Evolutionary conservation across 73 alveolate species (phyloP), one percentile per base, ranked within the genome.

Genomic region (Tetrahymena malaccensis): DNA sequence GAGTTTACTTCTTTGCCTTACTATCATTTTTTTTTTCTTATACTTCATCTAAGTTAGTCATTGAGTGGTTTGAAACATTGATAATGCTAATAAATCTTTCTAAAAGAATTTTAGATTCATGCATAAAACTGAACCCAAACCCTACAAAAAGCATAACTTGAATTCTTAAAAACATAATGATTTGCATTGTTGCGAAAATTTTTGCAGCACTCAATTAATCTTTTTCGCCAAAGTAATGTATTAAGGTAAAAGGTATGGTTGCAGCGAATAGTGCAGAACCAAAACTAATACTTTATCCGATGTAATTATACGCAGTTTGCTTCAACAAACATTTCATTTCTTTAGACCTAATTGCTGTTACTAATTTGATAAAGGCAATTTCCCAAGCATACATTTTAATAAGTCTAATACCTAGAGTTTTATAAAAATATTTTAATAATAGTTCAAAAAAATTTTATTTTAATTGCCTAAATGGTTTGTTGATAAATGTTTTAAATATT

Each of bases 361-460:
- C 57, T 27, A 57, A 83, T 27, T 70, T 34, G n/a, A 34, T 56
- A 94, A 94, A 55, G 4, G 94, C 94, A 9, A 34, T 4, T 34
- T 55, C 94, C 96, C 96, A 94, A 35, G 96, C 96, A 35, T 94
- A 83, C 96, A 94, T 94, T 38, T 94, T 94, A 70, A 94, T 94
- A 55, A 94, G 57, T 94, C 96, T 94, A 19, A 94, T 94, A n/a
- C 96, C 96, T 94, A n/a, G n/a, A n/a, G n/a, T n/a, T n/a, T n/a
- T n/a, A n/a, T n/a, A n/a, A 17, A 31, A 50, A 50, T 44, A 44
- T 13, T 44, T 35, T 35, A 40, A 7, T 40, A 40, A 40, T 40
- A 6, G 15, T 40, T 40, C 11, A 40, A 40, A 40, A 40, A 40
- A 40, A 40, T 40, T 40, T 40, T 10, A 7, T 40, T 40, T 40